Base-by-base conservation (phyloP, 1,284 basidiomycete genomes). In the Rhodotorula sp. region DNA sequence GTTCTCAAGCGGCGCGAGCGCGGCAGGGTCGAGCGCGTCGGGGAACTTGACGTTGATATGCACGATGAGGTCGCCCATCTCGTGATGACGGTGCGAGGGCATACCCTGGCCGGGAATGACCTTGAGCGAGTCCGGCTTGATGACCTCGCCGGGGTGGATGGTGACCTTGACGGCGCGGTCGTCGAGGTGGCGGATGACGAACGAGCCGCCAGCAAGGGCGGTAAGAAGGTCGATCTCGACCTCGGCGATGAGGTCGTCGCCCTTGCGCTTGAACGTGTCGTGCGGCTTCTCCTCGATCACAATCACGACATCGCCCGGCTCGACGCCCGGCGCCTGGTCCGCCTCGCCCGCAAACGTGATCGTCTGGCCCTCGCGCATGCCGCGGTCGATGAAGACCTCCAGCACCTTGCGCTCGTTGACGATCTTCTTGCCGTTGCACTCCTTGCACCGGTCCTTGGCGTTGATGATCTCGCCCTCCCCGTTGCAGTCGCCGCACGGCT, bases 381-480 rank as follows among this genome's bases (percentile, higher is more conserved):
- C 97, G 86, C 96, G 97, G 87, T 99, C 97, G 86, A 99, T 92
- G 82, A 97, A 93, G 37, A 99, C 97, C 84, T 99, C 97, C 79
- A 99, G 85, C 76, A 98, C 90, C 86, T 99, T 99, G 84, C 97
- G 93, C 84, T 99, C 97, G 71, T 92, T 89, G 60, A 90, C 79
- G 69, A 92, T 90, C 86, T 99, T 99, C 86, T 97, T 97, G 77
- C 95, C 97, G 82, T 91, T 91, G 87, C 97, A 99, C 57, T 84
- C 84, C 83, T 90, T 88, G 88, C 97, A 99, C 76, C 90, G 87
- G 85, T 99, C 94, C 84, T 96, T 98, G 69, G 86, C 82, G 83
- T 94, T 94, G 85, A 99, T 97, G 79, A 92, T 87, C 84, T 99
- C 96, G 76, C 97, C 97, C 34, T 88, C 87, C 46, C 93, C 97